phyloP scores from a whole-genome alignment of 1,284 basidiomycete species.

The Ganoderma lingzhi region DNA sequence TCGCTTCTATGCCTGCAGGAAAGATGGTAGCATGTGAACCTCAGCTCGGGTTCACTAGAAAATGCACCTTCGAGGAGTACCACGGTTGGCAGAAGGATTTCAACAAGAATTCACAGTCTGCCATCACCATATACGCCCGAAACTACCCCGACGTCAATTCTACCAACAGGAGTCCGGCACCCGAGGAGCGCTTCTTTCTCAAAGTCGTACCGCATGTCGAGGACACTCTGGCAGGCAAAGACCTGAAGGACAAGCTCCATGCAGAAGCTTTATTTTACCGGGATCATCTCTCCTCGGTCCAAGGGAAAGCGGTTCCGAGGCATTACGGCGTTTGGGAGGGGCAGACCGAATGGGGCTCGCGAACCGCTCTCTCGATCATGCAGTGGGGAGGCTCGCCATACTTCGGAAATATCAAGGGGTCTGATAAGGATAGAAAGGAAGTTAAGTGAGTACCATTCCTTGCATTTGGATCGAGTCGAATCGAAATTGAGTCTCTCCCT shows the following conservation, averaged over 20 bases:
- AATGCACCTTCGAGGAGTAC: too few species aligned
- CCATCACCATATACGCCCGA: too few species aligned
- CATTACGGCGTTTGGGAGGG: neutral
- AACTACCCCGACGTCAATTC: too few species aligned
- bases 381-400: neutral
- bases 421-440: neutral
- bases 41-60: too few species aligned
- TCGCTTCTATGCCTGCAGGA: too few species aligned
- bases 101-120: too few species aligned
- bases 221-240: neutral
- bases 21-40: too few species aligned
- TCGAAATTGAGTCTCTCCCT: neutral
- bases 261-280: constrained; percentile 14
- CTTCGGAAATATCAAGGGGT: neutral
- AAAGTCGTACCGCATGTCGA: neutral
- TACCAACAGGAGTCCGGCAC: too few species aligned
- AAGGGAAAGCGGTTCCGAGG: neutral
- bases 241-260: neutral
- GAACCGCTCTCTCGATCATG: neutral
- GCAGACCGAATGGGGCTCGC: neutral
- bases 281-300: neutral
- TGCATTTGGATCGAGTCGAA: neutral
- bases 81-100: too few species aligned
- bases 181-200: neutral
- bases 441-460: neutral